These are phyloP conservation scores for Curvularia verruculosa DNA, from an alignment of 2,329 filamentous ascomycete species.

Conservation along the genomic window DNA sequence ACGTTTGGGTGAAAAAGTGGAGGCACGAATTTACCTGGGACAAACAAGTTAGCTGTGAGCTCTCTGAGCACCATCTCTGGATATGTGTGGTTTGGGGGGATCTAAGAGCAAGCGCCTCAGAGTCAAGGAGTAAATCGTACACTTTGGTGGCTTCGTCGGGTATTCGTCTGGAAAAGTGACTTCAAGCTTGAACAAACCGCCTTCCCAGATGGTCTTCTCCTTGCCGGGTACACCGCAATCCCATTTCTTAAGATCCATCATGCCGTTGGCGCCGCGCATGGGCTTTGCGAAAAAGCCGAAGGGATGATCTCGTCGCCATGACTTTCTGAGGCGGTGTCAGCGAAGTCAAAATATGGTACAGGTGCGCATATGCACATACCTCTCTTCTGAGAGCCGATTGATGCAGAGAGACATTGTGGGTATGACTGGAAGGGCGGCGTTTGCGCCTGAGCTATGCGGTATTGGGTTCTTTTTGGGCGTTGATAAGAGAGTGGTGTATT, in stretches of 20 bases:
- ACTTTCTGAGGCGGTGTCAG: constrained; percentile 68
- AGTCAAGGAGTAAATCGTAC: constrained; percentile 60
- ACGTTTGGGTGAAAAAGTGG: constrained; percentile 98
- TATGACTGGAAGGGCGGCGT: constrained; percentile 7
- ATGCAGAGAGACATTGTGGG: constrained; percentile 80
- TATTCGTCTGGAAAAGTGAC: constrained; percentile 97
- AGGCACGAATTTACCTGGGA: constrained; percentile 88
- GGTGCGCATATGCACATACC: constrained; percentile 26
- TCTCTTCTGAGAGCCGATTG: constrained; percentile 64
- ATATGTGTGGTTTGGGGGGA: neutral
- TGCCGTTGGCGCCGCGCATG: constrained; percentile 75
- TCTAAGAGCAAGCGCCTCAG: neutral
- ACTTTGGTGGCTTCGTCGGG: constrained; percentile 97
- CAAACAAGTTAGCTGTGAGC: neutral
- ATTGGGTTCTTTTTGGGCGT: neutral
- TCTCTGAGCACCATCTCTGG: neutral
- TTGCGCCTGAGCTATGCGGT: constrained; percentile 13
- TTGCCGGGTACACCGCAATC: constrained; percentile 96
- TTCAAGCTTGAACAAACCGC: constrained; percentile 93
- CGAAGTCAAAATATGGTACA: neutral
- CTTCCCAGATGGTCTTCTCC: constrained; percentile 96
- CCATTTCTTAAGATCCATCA: constrained; percentile 93
- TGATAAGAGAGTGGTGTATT: neutral
- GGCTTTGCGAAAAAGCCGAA: constrained; percentile 98
- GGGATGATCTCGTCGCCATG: constrained; percentile 95